Evolutionary conservation across 2,329 filamentous ascomycete genomes (phyloP).

Genomic region (Hymenoscyphus occultus): DNA sequence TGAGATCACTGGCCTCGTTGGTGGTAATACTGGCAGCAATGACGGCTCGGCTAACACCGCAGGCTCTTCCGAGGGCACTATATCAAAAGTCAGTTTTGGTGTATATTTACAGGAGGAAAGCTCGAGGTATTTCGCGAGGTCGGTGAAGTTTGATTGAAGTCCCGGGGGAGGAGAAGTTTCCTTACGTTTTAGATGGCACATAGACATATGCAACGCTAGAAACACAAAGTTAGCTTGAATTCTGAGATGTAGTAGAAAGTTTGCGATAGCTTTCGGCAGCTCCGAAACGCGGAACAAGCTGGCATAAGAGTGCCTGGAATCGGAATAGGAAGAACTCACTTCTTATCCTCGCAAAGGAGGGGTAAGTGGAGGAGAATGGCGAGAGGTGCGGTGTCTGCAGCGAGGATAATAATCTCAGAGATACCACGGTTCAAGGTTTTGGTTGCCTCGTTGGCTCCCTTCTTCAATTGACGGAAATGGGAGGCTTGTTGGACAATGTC

Average conservation of each 20-base stretch:
- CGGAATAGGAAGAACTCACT: constrained; percentile 27
- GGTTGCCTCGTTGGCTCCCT: constrained; percentile 82
- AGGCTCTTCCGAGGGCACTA: constrained; percentile 75
- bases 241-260: not conserved
- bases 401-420: constrained; percentile 82
- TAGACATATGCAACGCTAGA: constrained; percentile 68
- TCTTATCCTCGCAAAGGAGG: constrained; percentile 78
- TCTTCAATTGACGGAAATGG: constrained; percentile 75
- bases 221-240: constrained; percentile 32
- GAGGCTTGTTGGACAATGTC: constrained; percentile 64
- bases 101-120: not conserved
- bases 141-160: not conserved
- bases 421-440: constrained; percentile 92
- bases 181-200: constrained; percentile 67
- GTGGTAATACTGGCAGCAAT: constrained; percentile 87
- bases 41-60: constrained; percentile 83
- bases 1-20: constrained; percentile 86
- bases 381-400: constrained; percentile 82
- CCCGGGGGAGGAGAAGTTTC: not conserved
- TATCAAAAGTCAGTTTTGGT: constrained; percentile 1
- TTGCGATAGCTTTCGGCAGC: not conserved
- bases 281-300: constrained; percentile 32
- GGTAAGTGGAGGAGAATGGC: constrained; percentile 88
- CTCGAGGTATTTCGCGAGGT: not conserved
- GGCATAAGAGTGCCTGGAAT: not conserved